These are phyloP conservation scores for Kondoa subrosea DNA, from an alignment of 768 basidiomycete species.

Conservation along the genomic window DNA sequence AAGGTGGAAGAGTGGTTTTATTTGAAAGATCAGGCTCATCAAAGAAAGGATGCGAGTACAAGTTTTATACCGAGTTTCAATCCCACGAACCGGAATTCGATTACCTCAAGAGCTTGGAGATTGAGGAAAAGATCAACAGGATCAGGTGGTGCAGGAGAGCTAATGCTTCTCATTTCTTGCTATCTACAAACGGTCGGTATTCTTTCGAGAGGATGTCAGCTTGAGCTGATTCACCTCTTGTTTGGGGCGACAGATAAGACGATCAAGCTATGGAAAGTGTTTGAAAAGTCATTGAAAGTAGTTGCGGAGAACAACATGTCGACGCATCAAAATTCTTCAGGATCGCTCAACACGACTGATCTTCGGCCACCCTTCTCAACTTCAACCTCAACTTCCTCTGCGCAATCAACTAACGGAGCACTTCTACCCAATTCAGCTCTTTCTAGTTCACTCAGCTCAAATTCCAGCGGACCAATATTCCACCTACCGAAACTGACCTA, in stretches of 20 bases:
- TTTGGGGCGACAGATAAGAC: conserved; percentile 72
- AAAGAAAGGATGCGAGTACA: conserved; percentile 99
- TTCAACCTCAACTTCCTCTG: conserved; percentile 1
- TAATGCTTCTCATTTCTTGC: conserved; percentile 87
- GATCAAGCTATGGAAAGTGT: conserved; percentile 99
- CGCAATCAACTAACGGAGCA: conserved; percentile 2
- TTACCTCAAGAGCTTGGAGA: conserved; percentile 98
- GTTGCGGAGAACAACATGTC: conserved; percentile 92
- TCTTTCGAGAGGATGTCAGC: neutral
- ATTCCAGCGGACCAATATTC: conserved; percentile 35
- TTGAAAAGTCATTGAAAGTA: conserved; percentile 87
- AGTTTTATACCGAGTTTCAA: conserved; percentile 99
- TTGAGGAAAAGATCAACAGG: conserved; percentile 99
- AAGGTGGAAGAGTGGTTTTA: conserved; percentile 93
- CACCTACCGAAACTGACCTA: conserved; percentile 77
- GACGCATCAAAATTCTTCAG: conserved; percentile 37
- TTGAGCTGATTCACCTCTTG: too few species aligned
- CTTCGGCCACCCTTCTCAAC: conserved; percentile 12
- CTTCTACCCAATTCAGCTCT: conserved; percentile 1
- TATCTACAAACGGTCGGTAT: conserved; percentile 81
- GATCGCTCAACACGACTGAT: conserved; percentile 41
- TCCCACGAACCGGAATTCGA: conserved; percentile 99
- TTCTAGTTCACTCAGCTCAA: conserved; percentile 12
- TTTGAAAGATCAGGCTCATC: conserved; percentile 96
- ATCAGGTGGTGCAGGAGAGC: conserved; percentile 99